Evolutionary conservation across 805 yeast species (phyloP).

Genomic region (Cyberlindnera suaveolens): DNA sequence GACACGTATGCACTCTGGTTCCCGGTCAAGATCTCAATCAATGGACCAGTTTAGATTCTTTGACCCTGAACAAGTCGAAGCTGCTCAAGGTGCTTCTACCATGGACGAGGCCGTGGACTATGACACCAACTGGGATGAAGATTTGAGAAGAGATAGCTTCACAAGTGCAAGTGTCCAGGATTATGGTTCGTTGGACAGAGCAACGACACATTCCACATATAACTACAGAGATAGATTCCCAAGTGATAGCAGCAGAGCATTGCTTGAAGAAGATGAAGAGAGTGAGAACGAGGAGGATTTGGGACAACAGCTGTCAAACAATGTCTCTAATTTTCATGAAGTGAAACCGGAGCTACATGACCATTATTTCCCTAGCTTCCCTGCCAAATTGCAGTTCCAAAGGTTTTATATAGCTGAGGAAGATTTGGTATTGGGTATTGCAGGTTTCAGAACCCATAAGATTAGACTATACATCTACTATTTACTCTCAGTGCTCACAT

Average conservation of each 20-base stretch:
- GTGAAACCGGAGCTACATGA: constrained; percentile 34
- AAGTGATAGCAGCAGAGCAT: constrained; percentile 28
- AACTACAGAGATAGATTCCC: constrained; percentile 33
- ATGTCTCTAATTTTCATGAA: constrained; percentile 10
- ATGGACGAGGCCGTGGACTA: constrained; percentile 61
- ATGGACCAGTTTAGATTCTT: constrained; percentile 66
- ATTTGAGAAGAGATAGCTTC: constrained; percentile 31
- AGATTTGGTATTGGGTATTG: constrained; percentile 89
- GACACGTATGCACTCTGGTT: constrained; percentile 19
- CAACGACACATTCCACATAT: constrained; percentile 27
- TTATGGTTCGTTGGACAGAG: constrained; percentile 19
- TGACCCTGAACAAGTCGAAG: constrained; percentile 73
- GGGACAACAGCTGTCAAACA: constrained; percentile 21
- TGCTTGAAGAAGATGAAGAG: constrained; percentile 22
- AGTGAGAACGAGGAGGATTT: constrained; percentile 28
- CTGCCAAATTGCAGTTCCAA: constrained; percentile 52
- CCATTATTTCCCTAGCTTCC: constrained; percentile 34
- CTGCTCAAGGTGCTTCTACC: constrained; percentile 85
- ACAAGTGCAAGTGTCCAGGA: constrained; percentile 22
- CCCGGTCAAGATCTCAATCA: constrained; percentile 30
- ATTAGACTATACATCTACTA: constrained; percentile 44
- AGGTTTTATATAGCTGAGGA: constrained; percentile 92
- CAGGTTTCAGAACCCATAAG: constrained; percentile 66
- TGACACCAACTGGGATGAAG: constrained; percentile 71
- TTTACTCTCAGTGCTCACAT: constrained; percentile 46